These are phyloP conservation scores for Leishmania braziliensis DNA, from an alignment of 208 protist genomes.

Conservation along the genomic window DNA sequence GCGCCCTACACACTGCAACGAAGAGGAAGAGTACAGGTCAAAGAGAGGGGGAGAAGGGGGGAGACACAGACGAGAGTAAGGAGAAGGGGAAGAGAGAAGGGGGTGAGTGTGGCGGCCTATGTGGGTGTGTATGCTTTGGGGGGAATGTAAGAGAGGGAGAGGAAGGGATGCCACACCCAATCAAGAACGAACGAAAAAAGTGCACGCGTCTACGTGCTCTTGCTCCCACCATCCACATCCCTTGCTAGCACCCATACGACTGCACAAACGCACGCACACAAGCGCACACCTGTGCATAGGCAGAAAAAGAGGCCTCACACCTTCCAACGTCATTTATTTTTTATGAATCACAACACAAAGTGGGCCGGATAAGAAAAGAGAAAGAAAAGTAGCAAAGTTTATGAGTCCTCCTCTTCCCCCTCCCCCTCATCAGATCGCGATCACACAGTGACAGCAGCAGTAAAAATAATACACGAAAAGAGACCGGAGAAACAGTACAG, in stretches of 20 bases:
- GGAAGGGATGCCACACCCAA: background rate
- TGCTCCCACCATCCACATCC: background rate
- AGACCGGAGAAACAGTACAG: background rate
- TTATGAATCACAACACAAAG: too few species aligned
- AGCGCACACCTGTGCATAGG: background rate
- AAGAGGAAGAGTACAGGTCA: background rate
- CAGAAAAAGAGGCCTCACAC: background rate
- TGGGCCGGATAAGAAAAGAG: too few species aligned
- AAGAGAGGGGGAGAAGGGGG: background rate
- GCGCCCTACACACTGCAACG: background rate
- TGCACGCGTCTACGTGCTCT: background rate
- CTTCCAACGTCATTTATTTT: background rate
- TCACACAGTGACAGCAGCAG: background rate
- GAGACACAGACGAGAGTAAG: background rate
- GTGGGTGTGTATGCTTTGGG: background rate
- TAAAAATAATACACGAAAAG: background rate
- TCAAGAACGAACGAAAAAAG: background rate
- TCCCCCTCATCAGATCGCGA: background rate
- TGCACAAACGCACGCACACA: background rate
- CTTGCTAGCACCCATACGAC: background rate
- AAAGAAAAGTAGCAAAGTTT: background rate
- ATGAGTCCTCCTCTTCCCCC: background rate
- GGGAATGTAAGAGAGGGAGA: background rate
- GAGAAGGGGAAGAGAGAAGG: background rate
- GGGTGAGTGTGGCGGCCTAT: too few species aligned